These are phyloP conservation scores for Fusarium sp. DNA, from an alignment of 2,329 filamentous ascomycete species.

Conservation along the genomic window DNA sequence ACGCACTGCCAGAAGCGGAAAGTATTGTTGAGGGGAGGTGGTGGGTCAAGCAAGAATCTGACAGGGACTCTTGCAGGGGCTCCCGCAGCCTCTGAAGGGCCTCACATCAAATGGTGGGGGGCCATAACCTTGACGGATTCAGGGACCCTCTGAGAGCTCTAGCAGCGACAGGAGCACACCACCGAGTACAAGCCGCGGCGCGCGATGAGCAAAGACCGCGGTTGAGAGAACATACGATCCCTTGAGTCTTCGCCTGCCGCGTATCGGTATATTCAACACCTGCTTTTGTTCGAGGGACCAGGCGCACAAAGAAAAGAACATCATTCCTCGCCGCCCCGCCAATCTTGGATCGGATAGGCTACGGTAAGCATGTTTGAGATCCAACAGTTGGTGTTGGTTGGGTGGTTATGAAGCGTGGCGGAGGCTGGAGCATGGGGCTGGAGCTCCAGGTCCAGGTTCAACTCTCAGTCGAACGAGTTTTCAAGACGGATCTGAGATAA, in stretches of 20 bases:
- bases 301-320: conserved; percentile 18
- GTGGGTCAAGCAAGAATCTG: conserved; percentile 39
- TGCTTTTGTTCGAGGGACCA: conserved; percentile 27
- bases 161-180: conserved; percentile 30
- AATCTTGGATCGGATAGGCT: conserved; percentile 12
- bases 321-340: conserved; percentile 4
- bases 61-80: conserved; percentile 40
- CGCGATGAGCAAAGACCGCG: conserved; percentile 15
- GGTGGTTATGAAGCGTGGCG: conserved; percentile 13
- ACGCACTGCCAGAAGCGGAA: conserved; percentile 41
- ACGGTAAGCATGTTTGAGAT: conserved; percentile 8
- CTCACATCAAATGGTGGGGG: conserved; percentile 47
- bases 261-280: conserved; percentile 22
- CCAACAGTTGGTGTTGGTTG: conserved; percentile 9
- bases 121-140: conserved; percentile 41
- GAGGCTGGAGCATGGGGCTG: conserved; percentile 36
- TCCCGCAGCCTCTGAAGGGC: conserved; percentile 34
- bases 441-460: conserved; percentile 12
- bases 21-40: conserved; percentile 36
- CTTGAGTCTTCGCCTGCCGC: conserved; percentile 27
- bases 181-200: conserved; percentile 30
- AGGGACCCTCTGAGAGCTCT: conserved; percentile 37
- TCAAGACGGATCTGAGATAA: conserved; percentile 14
- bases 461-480: conserved; percentile 8
- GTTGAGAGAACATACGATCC: conserved; percentile 45